Evolutionary conservation across 768 basidiomycete species (phyloP).

Genomic region (Phanerochaete carnosa): DNA sequence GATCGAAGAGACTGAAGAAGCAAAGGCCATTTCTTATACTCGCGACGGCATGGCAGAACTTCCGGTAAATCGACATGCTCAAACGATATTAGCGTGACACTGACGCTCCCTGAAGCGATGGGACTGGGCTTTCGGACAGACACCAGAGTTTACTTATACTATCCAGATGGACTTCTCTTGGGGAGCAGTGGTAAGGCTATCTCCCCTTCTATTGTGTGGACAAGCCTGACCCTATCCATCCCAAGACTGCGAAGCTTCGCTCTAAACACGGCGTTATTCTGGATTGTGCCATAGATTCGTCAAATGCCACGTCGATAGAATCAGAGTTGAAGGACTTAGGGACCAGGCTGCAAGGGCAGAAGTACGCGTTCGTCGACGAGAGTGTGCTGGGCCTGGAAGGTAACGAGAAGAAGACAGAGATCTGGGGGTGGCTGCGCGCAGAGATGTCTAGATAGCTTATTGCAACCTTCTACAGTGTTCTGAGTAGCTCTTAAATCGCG

Average conservation of each 20-base stretch:
- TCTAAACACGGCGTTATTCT: conserved; percentile 68
- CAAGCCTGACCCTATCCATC: background rate
- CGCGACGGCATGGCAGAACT: conserved; percentile 70
- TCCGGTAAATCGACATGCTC: conserved; percentile 40
- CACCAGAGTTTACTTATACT: conserved; percentile 85
- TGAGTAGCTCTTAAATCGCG: background rate
- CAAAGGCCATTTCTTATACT: conserved; percentile 55
- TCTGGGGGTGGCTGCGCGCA: conserved; percentile 30
- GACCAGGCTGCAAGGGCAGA: conserved; percentile 28
- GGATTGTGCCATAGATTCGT: conserved; percentile 36
- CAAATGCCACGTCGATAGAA: conserved; percentile 13
- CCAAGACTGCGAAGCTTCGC: conserved; percentile 43
- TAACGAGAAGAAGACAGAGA: conserved; percentile 15
- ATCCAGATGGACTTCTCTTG: conserved; percentile 35
- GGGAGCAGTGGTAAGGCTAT: conserved; percentile 37
- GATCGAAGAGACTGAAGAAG: conserved; percentile 44
- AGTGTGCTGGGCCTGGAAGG: conserved; percentile 6
- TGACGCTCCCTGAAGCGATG: conserved; percentile 55
- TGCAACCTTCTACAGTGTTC: background rate
- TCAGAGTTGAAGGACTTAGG: conserved; percentile 24
- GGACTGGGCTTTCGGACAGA: conserved; percentile 93
- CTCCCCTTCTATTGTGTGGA: background rate
- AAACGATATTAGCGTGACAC: background rate
- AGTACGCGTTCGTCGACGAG: conserved; percentile 38
- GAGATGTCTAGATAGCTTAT: conserved; percentile 27